Evolutionary conservation across 768 basidiomycete genomes (phyloP).

Genomic region (Hericium alpestre): DNA sequence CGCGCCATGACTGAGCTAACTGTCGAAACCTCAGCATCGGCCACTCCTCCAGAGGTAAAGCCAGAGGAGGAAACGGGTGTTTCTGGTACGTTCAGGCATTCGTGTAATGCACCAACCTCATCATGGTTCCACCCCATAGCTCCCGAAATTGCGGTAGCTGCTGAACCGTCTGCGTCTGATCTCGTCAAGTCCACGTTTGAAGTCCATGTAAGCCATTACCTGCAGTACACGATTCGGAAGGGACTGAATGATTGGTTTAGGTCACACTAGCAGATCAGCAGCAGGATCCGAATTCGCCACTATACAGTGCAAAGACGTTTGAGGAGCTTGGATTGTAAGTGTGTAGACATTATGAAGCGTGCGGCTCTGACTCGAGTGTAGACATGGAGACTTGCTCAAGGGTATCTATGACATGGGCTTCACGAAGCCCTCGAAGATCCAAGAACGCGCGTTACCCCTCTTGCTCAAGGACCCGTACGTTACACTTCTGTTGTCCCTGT

Average conservation of each 20-base stretch:
- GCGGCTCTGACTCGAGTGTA: conserved; percentile 20
- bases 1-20: not conserved
- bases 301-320: conserved; percentile 88
- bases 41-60: not conserved
- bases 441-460: conserved; percentile 90
- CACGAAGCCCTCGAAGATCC: conserved; percentile 96
- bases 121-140: not conserved
- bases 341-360: conserved; percentile 50
- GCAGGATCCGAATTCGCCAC: conserved; percentile 88
- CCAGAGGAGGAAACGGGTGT: not conserved
- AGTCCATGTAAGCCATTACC: conserved; percentile 47
- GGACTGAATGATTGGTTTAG: conserved; percentile 26
- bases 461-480: conserved; percentile 83
- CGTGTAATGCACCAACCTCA: not conserved
- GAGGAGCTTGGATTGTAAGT: conserved; percentile 91
- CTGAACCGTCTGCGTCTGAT: conserved; percentile 31
- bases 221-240: not conserved
- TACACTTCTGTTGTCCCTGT: not conserved
- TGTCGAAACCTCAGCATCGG: not conserved
- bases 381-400: conserved; percentile 80
- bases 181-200: conserved; percentile 75
- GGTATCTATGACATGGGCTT: conserved; percentile 94
- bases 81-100: not conserved
- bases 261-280: conserved; percentile 97
- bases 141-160: not conserved